These are phyloP conservation scores for Citrus medica DNA, from an alignment of 345 rosid species.

Conservation along the genomic window DNA sequence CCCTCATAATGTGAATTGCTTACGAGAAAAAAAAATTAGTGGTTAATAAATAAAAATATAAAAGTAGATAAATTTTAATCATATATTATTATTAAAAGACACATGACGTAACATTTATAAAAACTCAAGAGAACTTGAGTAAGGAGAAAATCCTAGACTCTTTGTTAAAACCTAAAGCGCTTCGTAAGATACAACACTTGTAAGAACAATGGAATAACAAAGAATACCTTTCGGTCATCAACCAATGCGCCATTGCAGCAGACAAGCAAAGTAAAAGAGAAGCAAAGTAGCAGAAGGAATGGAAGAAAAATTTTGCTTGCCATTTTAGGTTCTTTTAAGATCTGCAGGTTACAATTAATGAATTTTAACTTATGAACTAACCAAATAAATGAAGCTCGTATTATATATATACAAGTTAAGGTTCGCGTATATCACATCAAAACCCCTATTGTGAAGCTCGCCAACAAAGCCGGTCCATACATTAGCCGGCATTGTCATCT, in stretches of 20 bases:
- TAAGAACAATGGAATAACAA: neutral
- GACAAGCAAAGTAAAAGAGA: no score
- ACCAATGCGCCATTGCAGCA: neutral
- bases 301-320: neutral
- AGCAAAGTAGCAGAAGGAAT: neutral
- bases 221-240: neutral
- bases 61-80: no score
- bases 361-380: neutral
- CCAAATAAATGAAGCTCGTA: neutral
- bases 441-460: neutral
- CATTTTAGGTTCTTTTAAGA: neutral
- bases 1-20: no score
- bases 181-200: neutral
- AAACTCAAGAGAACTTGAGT: no score
- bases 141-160: no score
- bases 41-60: no score
- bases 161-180: neutral
- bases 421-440: neutral
- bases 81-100: no score
- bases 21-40: no score
- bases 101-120: accelerated
- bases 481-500: neutral
- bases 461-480: neutral
- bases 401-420: neutral
- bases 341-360: neutral